Percentiles rank a stretch among this genome's conserved stretches.
phyloP scores from a whole-genome alignment of 2,329 filamentous ascomycete species.

The Alternaria triticina region DNA sequence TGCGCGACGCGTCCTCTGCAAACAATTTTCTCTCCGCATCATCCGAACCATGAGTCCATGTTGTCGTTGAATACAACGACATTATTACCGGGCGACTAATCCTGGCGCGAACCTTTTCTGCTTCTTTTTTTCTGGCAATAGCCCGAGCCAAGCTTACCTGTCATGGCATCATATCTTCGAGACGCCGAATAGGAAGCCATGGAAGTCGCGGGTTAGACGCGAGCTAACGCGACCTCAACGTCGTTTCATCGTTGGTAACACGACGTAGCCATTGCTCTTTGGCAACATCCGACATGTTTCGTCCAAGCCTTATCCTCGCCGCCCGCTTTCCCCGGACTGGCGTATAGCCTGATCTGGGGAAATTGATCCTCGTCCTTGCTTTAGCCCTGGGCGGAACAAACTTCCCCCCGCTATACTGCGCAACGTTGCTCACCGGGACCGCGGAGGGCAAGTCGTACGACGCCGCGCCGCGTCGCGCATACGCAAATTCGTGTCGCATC shows the following conservation, averaged over 20 bases:
- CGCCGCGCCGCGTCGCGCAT: not conserved
- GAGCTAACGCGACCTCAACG: constrained; percentile 11
- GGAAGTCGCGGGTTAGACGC: constrained; percentile 22
- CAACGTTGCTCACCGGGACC: constrained; percentile 8
- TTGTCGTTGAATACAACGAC: constrained; percentile 20
- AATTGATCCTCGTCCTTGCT: constrained; percentile 22
- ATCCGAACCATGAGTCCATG: constrained; percentile 20
- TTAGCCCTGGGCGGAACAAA: constrained; percentile 21
- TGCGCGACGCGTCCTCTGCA: constrained; percentile 13
- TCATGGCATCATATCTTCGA: constrained; percentile 20
- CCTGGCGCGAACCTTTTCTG: not conserved
- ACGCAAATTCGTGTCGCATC: not conserved
- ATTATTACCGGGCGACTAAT: constrained; percentile 2
- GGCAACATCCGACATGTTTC: constrained; percentile 4
- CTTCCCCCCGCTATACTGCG: constrained; percentile 15
- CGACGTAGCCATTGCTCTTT: constrained; percentile 16
- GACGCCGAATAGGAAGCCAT: constrained; percentile 29
- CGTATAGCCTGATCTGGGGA: constrained; percentile 29
- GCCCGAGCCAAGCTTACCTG: constrained; percentile 25
- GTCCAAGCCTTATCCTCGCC: constrained; percentile 5
- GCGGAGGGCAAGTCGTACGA: constrained; percentile 2
- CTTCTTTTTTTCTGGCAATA: constrained; percentile 15
- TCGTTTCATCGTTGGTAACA: constrained; percentile 13
- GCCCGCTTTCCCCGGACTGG: constrained; percentile 26
- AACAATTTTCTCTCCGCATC: constrained; percentile 18